Conservation (phyloP, 2,329 filamentous ascomycete species). For the Alternaria metachromatica region DNA sequence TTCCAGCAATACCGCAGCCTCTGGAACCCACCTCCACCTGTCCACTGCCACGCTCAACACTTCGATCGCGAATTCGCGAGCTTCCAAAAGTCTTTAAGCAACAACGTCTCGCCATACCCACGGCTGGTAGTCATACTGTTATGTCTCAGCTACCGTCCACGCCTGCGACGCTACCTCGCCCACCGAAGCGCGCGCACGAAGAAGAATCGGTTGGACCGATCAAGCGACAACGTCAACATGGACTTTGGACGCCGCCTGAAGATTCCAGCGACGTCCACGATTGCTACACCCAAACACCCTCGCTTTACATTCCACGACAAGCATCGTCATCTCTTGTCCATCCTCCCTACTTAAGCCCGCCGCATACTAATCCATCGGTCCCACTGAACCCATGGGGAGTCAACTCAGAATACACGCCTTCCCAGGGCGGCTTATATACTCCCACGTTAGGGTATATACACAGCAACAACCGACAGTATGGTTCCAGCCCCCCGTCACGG, state of each 20-base stretch:
- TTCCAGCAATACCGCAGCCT: no score
- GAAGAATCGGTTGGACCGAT: background rate
- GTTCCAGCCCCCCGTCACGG: accelerated
- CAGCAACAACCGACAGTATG: background rate
- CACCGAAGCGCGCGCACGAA: background rate
- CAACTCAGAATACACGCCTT: background rate
- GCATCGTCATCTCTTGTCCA: background rate
- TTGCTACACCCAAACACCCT: background rate
- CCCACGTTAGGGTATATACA: background rate
- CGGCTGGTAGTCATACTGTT: no score
- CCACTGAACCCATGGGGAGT: background rate
- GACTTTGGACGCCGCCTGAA: background rate
- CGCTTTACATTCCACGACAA: background rate
- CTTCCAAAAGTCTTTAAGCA: no score
- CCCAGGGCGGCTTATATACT: background rate
- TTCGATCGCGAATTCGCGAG: background rate
- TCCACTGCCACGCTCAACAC: background rate
- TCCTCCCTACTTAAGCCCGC: background rate
- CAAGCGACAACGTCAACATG: background rate
- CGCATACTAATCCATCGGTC: no score
- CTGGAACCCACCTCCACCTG: background rate
- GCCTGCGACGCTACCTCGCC: background rate
- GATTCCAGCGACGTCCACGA: background rate
- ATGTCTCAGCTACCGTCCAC: background rate
- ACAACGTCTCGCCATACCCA: background rate